Percentiles rank a stretch among this genome's conserved stretches.
These are phyloP conservation scores for Pseudogymnoascus sp. DNA, from an alignment of 2,329 filamentous ascomycete species.

Conservation along the genomic window DNA sequence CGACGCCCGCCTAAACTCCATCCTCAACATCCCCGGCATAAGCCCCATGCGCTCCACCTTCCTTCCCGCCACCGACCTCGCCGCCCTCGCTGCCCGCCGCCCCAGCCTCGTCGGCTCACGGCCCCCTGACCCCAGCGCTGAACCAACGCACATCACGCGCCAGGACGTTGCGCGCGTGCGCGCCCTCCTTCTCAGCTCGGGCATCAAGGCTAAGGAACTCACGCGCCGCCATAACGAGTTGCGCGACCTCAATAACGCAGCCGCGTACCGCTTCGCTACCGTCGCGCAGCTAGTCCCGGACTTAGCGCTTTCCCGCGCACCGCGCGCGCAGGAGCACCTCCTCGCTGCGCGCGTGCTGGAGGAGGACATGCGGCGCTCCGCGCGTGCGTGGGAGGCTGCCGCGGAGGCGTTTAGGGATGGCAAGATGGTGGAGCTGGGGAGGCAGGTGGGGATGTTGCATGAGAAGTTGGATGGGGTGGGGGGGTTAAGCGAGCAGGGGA, in stretches of 20 bases:
- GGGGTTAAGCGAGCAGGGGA: constrained; percentile 35
- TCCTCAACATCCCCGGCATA: constrained; percentile 28
- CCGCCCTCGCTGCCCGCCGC: constrained; percentile 30
- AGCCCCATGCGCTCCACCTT: constrained; percentile 24
- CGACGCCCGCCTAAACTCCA: constrained; percentile 29
- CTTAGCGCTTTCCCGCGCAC: constrained; percentile 14
- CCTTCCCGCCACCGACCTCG: constrained; percentile 40
- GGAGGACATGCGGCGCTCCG: constrained; percentile 39
- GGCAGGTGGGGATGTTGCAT: constrained; percentile 17
- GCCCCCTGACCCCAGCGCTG: constrained; percentile 33
- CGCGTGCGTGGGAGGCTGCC: constrained; percentile 44
- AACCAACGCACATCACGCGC: constrained; percentile 39
- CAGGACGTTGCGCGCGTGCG: constrained; percentile 76
- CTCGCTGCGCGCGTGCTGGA: constrained; percentile 46
- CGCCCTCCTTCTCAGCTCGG: constrained; percentile 70
- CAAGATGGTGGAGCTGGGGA: constrained; percentile 47
- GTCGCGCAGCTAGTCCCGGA: constrained; percentile 20
- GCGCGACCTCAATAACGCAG: constrained; percentile 19
- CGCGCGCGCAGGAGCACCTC: constrained; percentile 32
- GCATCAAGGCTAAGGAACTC: constrained; percentile 85
- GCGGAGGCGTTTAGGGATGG: constrained; percentile 51
- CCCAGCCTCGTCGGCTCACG: constrained; percentile 24
- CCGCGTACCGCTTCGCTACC: constrained; percentile 18
- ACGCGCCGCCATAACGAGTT: constrained; percentile 47
- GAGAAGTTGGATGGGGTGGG: constrained; percentile 40